Evolutionary conservation across 106 monocot genomes (phyloP).

Genomic region (Dioscorea dumetorum): DNA sequence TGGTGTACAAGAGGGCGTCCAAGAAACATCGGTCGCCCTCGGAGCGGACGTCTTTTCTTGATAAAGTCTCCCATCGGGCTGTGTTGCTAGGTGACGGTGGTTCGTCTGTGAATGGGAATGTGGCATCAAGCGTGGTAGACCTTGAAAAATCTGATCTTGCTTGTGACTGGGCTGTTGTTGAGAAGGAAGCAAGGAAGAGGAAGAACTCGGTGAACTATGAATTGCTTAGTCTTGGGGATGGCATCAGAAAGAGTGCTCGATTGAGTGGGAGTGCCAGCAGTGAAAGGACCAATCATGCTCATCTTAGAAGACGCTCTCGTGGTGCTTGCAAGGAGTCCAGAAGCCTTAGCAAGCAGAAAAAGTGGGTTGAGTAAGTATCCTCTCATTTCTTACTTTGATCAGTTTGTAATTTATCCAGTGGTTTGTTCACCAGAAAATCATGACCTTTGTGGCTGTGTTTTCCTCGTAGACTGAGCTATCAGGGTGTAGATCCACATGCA

Average conservation of each 20-base stretch:
- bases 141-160: no score
- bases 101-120: not conserved
- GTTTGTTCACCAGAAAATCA: not conserved
- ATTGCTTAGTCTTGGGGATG: constrained; percentile 29
- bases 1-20: constrained; percentile 46
- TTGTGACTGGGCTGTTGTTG: not conserved
- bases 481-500: constrained; percentile 59
- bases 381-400: not conserved
- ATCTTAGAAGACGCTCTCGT: constrained; percentile 11
- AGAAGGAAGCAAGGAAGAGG: constrained; percentile 4
- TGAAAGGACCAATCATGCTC: constrained; percentile 6
- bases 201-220: constrained; percentile 22
- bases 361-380: constrained; percentile 79
- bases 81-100: not conserved
- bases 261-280: constrained; percentile 19
- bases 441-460: not conserved
- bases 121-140: not conserved
- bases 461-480: constrained; percentile 54
- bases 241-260: constrained; percentile 5
- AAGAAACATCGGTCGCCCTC: constrained; percentile 15
- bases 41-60: constrained; percentile 5
- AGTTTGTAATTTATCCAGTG: not conserved
- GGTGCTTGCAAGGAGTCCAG: constrained; percentile 11
- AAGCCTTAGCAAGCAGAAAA: constrained; percentile 27
- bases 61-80: not conserved